Conservation (phyloP, 371 early-diverging fungal species). For the Funneliformis caledonium region DNA sequence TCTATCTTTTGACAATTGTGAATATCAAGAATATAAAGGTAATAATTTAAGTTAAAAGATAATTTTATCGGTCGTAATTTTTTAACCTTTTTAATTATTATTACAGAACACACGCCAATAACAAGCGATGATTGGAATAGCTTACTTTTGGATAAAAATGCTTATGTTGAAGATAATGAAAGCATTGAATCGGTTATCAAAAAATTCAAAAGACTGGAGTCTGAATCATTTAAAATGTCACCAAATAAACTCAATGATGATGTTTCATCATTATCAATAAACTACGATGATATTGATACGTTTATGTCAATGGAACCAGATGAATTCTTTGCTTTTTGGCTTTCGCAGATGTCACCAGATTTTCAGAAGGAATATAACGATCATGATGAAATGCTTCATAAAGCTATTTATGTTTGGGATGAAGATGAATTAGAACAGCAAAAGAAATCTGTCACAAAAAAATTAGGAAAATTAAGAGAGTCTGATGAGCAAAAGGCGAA, state of each 20-base stretch:
- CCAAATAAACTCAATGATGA: slow-evolving; percentile 9
- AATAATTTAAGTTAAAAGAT: neutral
- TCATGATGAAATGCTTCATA: slow-evolving; percentile 50
- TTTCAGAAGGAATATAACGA: slow-evolving; percentile 46
- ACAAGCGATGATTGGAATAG: slow-evolving; percentile 4
- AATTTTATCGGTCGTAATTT: neutral
- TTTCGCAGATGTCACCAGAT: slow-evolving; percentile 43
- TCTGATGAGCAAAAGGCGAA: slow-evolving; percentile 52
- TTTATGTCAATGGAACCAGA: slow-evolving; percentile 18
- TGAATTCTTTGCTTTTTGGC: slow-evolving; percentile 46
- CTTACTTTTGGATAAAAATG: slow-evolving; percentile 7
- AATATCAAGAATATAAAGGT: neutral
- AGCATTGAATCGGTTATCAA: slow-evolving; percentile 60
- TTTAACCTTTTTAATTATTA: neutral
- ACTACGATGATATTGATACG: neutral
- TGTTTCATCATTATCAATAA: neutral
- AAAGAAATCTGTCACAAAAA: slow-evolving; percentile 47
- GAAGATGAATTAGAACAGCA: slow-evolving; percentile 43
- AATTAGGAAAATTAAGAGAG: slow-evolving; percentile 55
- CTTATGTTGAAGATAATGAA: slow-evolving; percentile 59
- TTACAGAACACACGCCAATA: neutral
- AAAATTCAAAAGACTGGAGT: slow-evolving; percentile 55
- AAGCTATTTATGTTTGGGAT: slow-evolving; percentile 52
- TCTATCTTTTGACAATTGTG: neutral
- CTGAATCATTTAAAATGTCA: neutral